phyloP scores from a whole-genome alignment of 2,329 filamentous ascomycete genomes.

The Arthroderma uncinatum region DNA sequence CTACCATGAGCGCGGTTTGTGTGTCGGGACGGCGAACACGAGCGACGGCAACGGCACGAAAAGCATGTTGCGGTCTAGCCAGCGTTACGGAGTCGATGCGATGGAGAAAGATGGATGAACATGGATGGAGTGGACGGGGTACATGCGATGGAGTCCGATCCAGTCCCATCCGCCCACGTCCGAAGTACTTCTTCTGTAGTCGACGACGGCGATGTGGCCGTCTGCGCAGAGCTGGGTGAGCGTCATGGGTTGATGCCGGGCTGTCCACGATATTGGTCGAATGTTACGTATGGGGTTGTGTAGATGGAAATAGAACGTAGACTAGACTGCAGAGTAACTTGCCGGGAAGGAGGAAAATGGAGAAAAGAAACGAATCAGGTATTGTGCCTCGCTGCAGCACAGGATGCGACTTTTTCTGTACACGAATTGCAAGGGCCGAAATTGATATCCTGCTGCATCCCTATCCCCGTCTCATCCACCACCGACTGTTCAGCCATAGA shows the following conservation, averaged over 20 bases:
- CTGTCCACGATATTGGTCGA: neutral
- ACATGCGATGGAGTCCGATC: constrained; percentile 1
- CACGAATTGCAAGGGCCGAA: neutral
- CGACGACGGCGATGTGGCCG: neutral
- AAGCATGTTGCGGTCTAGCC: neutral
- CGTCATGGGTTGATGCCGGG: neutral
- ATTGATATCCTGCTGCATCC: neutral
- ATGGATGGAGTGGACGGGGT: constrained; percentile 2
- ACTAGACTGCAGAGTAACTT: constrained; percentile 5
- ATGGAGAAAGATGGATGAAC: constrained; percentile 1
- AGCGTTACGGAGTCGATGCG: neutral
- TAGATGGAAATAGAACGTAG: too few species aligned
- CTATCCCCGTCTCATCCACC: too few species aligned
- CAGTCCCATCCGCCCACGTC: constrained; percentile 4
- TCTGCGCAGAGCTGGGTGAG: neutral
- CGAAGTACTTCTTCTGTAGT: neutral
- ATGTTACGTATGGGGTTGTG: too few species aligned
- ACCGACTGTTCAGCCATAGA: too few species aligned
- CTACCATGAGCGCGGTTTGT: neutral
- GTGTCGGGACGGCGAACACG: neutral
- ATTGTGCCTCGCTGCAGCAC: neutral
- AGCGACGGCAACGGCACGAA: neutral
- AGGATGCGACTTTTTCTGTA: neutral
- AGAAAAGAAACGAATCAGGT: neutral
- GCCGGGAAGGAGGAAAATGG: neutral